Conservation (phyloP, 495 filamentous ascomycete species). For the Xylaria palmicola region DNA sequence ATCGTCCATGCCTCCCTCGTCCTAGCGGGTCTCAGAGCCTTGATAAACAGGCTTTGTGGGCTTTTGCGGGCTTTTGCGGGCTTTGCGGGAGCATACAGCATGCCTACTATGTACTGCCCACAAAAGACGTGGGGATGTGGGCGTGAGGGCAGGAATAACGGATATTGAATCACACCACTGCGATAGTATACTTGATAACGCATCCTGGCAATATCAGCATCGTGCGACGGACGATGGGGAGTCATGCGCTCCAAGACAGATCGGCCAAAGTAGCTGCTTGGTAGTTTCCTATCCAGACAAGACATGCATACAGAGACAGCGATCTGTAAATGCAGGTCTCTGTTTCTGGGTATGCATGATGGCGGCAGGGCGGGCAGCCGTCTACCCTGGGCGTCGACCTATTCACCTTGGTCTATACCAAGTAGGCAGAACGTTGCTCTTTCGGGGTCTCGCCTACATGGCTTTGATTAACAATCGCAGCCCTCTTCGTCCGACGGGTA, state of each 20-base stretch:
- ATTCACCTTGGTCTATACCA: neutral
- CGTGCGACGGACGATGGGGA: neutral
- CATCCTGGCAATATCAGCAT: neutral
- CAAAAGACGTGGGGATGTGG: too few species aligned
- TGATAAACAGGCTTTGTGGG: neutral
- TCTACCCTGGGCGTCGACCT: neutral
- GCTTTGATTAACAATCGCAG: neutral
- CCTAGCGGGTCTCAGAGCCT: too few species aligned
- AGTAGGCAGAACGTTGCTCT: neutral
- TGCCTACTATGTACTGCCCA: too few species aligned
- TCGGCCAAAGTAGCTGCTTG: neutral
- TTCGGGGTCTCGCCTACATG: neutral
- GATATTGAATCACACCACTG: neutral
- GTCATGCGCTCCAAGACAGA: neutral
- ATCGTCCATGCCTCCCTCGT: too few species aligned
- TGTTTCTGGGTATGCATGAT: neutral
- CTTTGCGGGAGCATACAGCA: too few species aligned
- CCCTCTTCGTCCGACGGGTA: neutral
- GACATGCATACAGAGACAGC: neutral
- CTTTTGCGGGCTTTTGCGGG: too few species aligned
- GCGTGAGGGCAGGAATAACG: too few species aligned
- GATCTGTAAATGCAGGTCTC: neutral
- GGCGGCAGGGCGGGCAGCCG: neutral
- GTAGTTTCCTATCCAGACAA: neutral
- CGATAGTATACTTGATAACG: neutral